These are phyloP conservation scores for Panicum miliaceum DNA, from an alignment of 176 grass and related monocot genomes.

Conservation along the genomic window DNA sequence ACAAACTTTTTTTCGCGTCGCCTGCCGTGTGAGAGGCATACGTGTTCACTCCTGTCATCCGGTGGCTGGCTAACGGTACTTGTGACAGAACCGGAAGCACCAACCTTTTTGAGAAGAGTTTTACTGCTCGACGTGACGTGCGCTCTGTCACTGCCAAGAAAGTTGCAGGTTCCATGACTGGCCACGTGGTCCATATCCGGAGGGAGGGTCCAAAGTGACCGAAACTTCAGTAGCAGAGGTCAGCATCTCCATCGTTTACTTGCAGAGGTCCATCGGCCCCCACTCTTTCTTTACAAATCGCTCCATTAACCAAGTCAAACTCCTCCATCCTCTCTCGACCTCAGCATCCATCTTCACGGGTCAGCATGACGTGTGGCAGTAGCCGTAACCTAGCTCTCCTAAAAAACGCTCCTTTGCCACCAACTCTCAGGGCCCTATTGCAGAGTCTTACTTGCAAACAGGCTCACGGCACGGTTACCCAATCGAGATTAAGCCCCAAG, in stretches of 20 bases:
- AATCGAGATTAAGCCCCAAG: background rate
- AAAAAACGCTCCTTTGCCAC: background rate
- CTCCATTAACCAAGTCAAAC: background rate
- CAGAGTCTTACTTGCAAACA: slow-evolving; percentile 22
- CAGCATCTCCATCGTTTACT: background rate
- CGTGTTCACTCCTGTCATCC: background rate
- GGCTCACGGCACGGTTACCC: background rate
- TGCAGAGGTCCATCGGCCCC: too few species aligned
- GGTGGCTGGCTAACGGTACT: background rate
- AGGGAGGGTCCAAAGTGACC: background rate
- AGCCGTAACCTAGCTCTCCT: too few species aligned
- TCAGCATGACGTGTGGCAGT: background rate
- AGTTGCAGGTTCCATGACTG: background rate
- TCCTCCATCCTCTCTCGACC: too few species aligned
- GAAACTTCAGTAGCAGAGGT: background rate
- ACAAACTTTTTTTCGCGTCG: background rate
- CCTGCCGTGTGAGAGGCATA: background rate
- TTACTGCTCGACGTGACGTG: too few species aligned
- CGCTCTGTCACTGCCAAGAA: background rate
- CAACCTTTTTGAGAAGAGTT: background rate
- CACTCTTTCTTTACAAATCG: too few species aligned
- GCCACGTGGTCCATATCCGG: background rate
- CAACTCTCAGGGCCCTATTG: slow-evolving; percentile 15
- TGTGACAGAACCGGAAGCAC: background rate
- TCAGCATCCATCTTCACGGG: background rate